Evolutionary conservation across 345 rosid species (phyloP).

Genomic region (Syzygium jambos): DNA sequence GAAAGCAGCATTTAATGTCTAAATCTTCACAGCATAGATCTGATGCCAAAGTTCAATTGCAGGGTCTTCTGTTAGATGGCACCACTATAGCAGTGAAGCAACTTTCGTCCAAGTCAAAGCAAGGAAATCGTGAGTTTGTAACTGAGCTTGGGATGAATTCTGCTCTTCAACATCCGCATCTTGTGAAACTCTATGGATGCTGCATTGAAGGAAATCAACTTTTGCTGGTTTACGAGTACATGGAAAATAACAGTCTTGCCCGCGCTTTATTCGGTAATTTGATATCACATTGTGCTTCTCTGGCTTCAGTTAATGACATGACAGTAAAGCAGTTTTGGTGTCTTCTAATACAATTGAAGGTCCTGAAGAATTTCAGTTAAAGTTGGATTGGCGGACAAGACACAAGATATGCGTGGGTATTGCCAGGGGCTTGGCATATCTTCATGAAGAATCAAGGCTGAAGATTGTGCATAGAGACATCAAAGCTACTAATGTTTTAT

Average conservation of each 20-base stretch:
- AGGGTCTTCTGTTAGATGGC: slow-evolving; percentile 15
- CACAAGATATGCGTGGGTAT: slow-evolving; percentile 22
- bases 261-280: slow-evolving; percentile 9
- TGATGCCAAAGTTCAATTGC: not conserved
- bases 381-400: slow-evolving; percentile 14
- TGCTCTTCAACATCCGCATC: slow-evolving; percentile 17
- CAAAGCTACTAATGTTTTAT: slow-evolving; percentile 25
- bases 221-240: slow-evolving; percentile 11
- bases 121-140: slow-evolving; percentile 31
- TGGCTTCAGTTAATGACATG: not conserved
- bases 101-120: slow-evolving; percentile 61
- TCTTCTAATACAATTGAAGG: not conserved
- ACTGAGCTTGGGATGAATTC: slow-evolving; percentile 19
- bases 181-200: slow-evolving; percentile 17
- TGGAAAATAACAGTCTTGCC: slow-evolving; percentile 22
- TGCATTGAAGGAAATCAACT: slow-evolving; percentile 17
- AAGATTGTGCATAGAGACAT: slow-evolving; percentile 34
- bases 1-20: not conserved
- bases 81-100: slow-evolving; percentile 35
- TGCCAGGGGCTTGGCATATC: slow-evolving; percentile 24
- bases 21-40: not conserved
- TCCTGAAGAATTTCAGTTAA: slow-evolving; percentile 1
- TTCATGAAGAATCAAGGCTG: slow-evolving; percentile 27
- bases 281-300: not conserved
- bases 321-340: not conserved